Evolutionary conservation across 108 stramenopile genomes (phyloP), one percentile per base, ranked within the genome.

Genomic region (Nitzschia palea): DNA sequence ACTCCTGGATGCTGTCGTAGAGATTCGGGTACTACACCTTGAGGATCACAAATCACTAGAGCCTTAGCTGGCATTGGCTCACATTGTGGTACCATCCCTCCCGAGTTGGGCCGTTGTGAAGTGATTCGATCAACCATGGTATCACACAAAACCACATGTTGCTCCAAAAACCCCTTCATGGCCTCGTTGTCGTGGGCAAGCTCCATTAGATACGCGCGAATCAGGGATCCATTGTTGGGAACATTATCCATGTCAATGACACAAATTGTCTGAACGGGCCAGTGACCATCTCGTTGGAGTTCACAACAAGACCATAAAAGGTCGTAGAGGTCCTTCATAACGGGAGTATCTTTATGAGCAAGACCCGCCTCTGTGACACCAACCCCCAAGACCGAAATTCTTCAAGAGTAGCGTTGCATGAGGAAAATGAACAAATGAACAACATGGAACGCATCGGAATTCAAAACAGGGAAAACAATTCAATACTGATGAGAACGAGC

Each of bases 81-180:
- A 40, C 83, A 82, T 20, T 78, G 54, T 0, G 95, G 95, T 42
- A 96, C 74, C 61, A 84, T 59, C 15, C 75, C 79, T 54, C 85
- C 50, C 4, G 31, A 33, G 8, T 66, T 73, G 12, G 56, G 62
- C 27, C 90, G 73, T 29, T 86, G 84, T 0, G 91, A 90, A 6
- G 91, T 93, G 42, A 96, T 96, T 12, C 95, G 83, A 85, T 96
- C 95, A 8, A 96, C 95, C 95, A 96, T 96, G 56, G 79, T 89
- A 54, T 93, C 88, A 25, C 85, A 78, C 73, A 91, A 96, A 29
- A 81, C 78, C 9, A 95, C 83, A 4, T 62, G 65, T 15, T 65
- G 44, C n/a, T 65, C 44, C 18, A 91, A 44, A 60, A 89, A 94
- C 0, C 65, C 45, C 3, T 29, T 3, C 67, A 67, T 65, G 6